Evolutionary conservation across 1,284 basidiomycete species (phyloP).

Genomic region (Puccinia brachypodii): DNA sequence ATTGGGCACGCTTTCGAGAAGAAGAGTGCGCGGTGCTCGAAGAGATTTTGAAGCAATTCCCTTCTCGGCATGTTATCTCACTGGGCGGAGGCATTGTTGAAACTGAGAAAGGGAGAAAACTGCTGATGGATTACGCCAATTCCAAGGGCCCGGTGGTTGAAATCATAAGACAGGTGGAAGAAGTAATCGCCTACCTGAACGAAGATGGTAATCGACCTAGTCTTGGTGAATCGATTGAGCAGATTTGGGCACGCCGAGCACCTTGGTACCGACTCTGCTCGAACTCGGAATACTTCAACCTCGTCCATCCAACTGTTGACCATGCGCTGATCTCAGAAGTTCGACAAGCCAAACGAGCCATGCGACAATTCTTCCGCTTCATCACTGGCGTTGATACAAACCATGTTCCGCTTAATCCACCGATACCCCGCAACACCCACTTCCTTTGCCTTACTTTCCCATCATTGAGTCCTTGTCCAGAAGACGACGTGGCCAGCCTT

Average conservation of each 20-base stretch:
- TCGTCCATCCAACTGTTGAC: constrained; percentile 57
- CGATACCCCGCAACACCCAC: constrained; percentile 67
- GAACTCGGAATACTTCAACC: constrained; percentile 80
- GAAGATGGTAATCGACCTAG: constrained; percentile 71
- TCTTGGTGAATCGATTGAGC: constrained; percentile 70
- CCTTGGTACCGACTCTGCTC: constrained; percentile 87
- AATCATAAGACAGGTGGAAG: constrained; percentile 69
- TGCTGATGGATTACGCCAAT: constrained; percentile 69
- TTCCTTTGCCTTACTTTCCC: constrained; percentile 93
- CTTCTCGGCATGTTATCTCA: constrained; percentile 71
- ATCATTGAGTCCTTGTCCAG: constrained; percentile 63
- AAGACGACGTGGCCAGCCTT: constrained; percentile 63
- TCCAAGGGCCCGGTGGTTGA: constrained; percentile 64
- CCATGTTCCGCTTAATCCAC: constrained; percentile 62
- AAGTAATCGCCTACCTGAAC: constrained; percentile 74
- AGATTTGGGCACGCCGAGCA: constrained; percentile 77
- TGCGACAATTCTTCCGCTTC: constrained; percentile 76
- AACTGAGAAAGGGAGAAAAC: constrained; percentile 69
- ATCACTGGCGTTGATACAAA: constrained; percentile 71
- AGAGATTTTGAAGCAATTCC: constrained; percentile 55
- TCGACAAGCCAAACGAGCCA: constrained; percentile 58
- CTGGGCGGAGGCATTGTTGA: constrained; percentile 97
- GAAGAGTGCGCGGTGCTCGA: constrained; percentile 58
- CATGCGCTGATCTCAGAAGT: constrained; percentile 49
- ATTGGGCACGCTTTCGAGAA: constrained; percentile 74